phyloP scores from a whole-genome alignment of 164 flowering plant species.

The Aristolochia contorta region DNA sequence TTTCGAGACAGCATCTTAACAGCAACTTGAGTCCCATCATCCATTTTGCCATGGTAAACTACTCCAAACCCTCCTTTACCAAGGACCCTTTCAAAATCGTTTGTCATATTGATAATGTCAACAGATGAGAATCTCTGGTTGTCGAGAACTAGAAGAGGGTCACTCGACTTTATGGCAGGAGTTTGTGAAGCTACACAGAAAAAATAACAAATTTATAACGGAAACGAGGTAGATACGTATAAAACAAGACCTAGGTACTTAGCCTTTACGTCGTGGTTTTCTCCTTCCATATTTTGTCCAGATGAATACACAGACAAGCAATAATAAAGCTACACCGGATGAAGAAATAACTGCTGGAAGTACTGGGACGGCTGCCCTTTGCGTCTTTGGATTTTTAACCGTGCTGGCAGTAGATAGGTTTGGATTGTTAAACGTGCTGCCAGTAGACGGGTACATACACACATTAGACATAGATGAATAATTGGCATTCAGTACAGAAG shows the following conservation, averaged over 20 bases:
- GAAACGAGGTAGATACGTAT: not conserved
- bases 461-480: not conserved
- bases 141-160: not conserved
- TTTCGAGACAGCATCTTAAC: constrained; percentile 43
- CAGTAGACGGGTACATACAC: not conserved
- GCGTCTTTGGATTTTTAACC: not conserved
- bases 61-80: constrained; percentile 49
- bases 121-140: constrained; percentile 21
- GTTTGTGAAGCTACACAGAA: not conserved
- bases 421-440: not conserved
- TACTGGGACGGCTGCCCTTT: not conserved
- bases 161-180: not conserved
- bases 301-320: not conserved
- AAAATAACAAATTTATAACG: not conserved
- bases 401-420: not conserved
- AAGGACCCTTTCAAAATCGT: constrained; percentile 24
- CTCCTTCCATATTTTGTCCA: not conserved
- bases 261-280: not conserved
- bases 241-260: not conserved
- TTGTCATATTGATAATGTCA: constrained; percentile 29
- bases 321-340: not conserved
- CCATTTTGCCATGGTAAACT: constrained; percentile 32
- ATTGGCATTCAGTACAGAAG: no score
- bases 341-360: not conserved
- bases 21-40: constrained; percentile 29